These are phyloP conservation scores for Axilococcus clingmanii DNA, from an alignment of 139 green algal species.

Conservation along the genomic window DNA sequence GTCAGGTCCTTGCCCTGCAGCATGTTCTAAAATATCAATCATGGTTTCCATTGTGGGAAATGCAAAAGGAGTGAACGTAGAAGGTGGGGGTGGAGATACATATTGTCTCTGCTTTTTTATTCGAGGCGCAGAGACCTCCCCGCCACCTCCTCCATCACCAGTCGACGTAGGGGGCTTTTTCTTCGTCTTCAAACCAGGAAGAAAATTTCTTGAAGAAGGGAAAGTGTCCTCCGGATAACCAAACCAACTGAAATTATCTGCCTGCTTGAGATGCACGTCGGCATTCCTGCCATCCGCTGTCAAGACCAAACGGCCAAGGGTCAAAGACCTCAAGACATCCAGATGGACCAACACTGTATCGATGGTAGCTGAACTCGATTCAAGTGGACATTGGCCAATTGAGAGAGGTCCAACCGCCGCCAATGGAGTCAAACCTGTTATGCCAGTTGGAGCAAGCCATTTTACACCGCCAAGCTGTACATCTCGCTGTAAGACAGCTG, in stretches of 20 bases:
- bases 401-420: slow-evolving; percentile 37
- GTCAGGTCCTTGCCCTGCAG: too few species aligned
- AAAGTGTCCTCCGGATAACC: slow-evolving; percentile 73
- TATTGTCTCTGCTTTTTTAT: too few species aligned
- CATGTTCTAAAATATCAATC: background rate
- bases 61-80: too few species aligned
- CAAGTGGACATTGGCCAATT: slow-evolving; percentile 35
- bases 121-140: too few species aligned
- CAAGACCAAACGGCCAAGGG: slow-evolving; percentile 47
- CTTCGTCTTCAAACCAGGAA: slow-evolving; percentile 40
- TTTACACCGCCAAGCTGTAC: slow-evolving; percentile 32
- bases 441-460: slow-evolving; percentile 38
- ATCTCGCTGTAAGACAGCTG: slow-evolving; percentile 23
- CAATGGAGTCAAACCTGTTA: slow-evolving; percentile 44
- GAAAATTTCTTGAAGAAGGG: slow-evolving; percentile 44
- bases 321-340: slow-evolving; percentile 36
- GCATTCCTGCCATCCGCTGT: slow-evolving; percentile 17
- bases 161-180: background rate
- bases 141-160: background rate
- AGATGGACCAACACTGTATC: slow-evolving; percentile 36
- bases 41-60: background rate
- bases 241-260: slow-evolving; percentile 67
- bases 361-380: slow-evolving; percentile 28
- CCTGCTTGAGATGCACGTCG: slow-evolving; percentile 49
- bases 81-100: background rate